These are phyloP conservation scores for Penicillium lividum DNA, from an alignment of 495 filamentous ascomycete genomes.

Conservation along the genomic window DNA sequence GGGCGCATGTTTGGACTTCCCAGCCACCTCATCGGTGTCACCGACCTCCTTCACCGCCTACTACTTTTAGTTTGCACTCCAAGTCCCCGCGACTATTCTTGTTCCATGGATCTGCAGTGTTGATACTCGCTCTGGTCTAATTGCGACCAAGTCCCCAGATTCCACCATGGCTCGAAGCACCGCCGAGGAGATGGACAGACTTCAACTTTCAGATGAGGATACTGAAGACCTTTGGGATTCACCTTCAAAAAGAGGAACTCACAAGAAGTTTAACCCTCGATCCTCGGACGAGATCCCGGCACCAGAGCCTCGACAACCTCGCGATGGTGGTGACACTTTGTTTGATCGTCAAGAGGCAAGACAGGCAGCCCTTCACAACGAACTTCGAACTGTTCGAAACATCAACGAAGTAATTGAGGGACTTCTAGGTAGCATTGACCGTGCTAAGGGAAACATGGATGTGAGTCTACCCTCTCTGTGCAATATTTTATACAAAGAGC, in stretches of 20 bases:
- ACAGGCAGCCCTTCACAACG: constrained; percentile 70
- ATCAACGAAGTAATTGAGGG: constrained; percentile 87
- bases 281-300: constrained; percentile 41
- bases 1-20: constrained; percentile 27
- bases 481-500: background rate
- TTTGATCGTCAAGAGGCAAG: constrained; percentile 70
- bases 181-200: constrained; percentile 47
- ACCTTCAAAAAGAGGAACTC: constrained; percentile 53
- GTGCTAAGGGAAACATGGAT: constrained; percentile 88
- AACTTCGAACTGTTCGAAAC: constrained; percentile 77
- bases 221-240: constrained; percentile 74
- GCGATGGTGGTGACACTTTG: constrained; percentile 51
- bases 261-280: constrained; percentile 23
- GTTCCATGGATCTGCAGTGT: constrained; percentile 16
- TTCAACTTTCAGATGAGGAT: constrained; percentile 63
- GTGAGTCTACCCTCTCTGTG: constrained; percentile 46
- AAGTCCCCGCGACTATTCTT: constrained; percentile 18
- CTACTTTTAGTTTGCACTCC: constrained; percentile 4
- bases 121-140: constrained; percentile 9
- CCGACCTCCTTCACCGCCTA: constrained; percentile 20
- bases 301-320: constrained; percentile 30
- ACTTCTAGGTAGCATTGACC: constrained; percentile 74
- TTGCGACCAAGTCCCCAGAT: background rate
- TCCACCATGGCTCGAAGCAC: constrained; percentile 39
- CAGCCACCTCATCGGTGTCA: constrained; percentile 6